Conservation (phyloP, 768 basidiomycete species). For the Boletus reticuloceps region DNA sequence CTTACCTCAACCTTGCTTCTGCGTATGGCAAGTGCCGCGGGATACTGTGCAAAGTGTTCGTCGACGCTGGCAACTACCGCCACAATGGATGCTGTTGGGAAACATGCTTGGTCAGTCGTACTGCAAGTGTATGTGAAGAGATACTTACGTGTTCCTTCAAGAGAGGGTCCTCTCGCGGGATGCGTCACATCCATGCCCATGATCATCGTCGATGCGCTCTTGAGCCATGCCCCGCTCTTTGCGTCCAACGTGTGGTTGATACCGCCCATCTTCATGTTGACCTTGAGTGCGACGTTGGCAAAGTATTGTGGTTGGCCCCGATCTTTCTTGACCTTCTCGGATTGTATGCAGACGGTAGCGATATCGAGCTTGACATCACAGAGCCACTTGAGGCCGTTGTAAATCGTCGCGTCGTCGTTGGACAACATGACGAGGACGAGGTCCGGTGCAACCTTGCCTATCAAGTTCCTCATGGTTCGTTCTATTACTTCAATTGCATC, state of each 20-base stretch:
- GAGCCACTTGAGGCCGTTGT: conserved; percentile 49
- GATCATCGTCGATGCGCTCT: conserved; percentile 46
- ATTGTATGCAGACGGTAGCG: conserved; percentile 70
- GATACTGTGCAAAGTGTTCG: conserved; percentile 45
- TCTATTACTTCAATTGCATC: conserved; percentile 39
- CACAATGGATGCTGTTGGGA: conserved; percentile 41
- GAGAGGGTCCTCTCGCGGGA: conserved; percentile 59
- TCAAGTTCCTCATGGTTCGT: background rate
- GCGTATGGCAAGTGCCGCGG: conserved; percentile 46
- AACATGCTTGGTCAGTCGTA: background rate
- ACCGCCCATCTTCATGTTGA: conserved; percentile 56
- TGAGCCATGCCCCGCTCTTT: conserved; percentile 39
- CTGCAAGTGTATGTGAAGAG: background rate
- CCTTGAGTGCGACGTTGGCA: conserved; percentile 54
- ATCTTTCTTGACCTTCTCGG: conserved; percentile 50
- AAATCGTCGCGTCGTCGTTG: conserved; percentile 44
- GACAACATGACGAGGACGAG: conserved; percentile 47
- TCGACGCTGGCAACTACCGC: conserved; percentile 55
- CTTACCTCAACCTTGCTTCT: conserved; percentile 63
- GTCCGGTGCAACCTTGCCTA: background rate
- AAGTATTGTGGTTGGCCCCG: conserved; percentile 55
- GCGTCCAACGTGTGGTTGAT: conserved; percentile 48
- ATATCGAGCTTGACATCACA: conserved; percentile 49
- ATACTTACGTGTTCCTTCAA: conserved; percentile 41
- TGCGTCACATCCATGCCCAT: conserved; percentile 72